Percentiles rank a stretch among this genome's conserved stretches.
Conservation (phyloP, 768 basidiomycete species). For the Mycena haematopus region DNA sequence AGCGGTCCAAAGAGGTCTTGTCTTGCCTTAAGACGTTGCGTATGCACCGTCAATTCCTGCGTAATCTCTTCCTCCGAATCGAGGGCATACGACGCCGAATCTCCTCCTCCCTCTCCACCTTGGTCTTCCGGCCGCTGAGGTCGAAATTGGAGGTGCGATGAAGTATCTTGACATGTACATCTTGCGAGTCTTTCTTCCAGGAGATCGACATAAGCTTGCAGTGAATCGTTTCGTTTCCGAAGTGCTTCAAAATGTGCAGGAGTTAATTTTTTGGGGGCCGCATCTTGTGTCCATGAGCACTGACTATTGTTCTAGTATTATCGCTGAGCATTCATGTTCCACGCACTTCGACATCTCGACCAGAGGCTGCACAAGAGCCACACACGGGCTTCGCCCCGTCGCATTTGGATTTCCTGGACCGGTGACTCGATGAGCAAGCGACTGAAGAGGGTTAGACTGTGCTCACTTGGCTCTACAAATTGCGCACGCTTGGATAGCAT, state of each 20-base stretch:
- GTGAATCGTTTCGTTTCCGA: constrained; percentile 16
- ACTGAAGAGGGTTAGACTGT: background rate
- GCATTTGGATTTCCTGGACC: constrained; percentile 27
- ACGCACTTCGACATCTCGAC: constrained; percentile 18
- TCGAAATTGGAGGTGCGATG: constrained; percentile 17
- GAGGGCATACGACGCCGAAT: constrained; percentile 6
- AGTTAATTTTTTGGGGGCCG: constrained; percentile 14
- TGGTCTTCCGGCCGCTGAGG: constrained; percentile 10
- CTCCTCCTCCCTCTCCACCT: constrained; percentile 2
- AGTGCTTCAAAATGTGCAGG: constrained; percentile 29
- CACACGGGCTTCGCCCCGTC: constrained; percentile 28
- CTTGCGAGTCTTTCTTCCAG: constrained; percentile 19
- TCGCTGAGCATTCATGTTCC: too few relatives aligned
- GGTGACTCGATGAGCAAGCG: background rate
- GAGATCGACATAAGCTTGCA: constrained; percentile 18
- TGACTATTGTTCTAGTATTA: background rate
- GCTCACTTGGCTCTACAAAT: constrained; percentile 17
- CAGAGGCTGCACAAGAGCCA: constrained; percentile 21
- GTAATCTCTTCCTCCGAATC: constrained; percentile 27
- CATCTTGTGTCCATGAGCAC: constrained; percentile 26
- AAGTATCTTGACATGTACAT: constrained; percentile 25
- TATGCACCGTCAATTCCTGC: constrained; percentile 23
- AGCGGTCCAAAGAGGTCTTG: too few relatives aligned
- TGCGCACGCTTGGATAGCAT: constrained; percentile 9
- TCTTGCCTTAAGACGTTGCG: constrained; percentile 25